A percentile compares a stretch with the other conserved stretches of the same genome.
Conservation (phyloP, 2,329 filamentous ascomycete species). For the Clarireedia paspali region DNA sequence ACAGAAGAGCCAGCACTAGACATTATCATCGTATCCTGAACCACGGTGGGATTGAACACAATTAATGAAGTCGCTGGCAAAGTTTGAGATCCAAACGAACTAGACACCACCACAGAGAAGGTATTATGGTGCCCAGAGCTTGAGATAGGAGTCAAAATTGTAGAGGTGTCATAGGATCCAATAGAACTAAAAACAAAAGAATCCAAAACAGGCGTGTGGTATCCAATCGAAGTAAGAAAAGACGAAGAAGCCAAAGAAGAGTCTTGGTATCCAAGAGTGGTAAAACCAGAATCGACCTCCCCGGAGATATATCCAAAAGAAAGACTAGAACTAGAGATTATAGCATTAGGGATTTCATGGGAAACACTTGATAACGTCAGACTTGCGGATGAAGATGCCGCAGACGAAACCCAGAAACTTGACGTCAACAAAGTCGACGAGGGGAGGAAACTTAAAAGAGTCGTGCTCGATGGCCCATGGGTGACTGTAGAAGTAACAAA, state of each 20-base stretch:
- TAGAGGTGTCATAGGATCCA: neutral
- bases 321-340: slow-evolving; percentile 8
- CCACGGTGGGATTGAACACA: neutral
- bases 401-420: neutral
- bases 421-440: neutral
- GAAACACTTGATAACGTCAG: neutral
- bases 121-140: neutral
- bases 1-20: neutral
- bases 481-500: neutral
- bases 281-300: neutral
- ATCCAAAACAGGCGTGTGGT: neutral
- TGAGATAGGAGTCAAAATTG: neutral
- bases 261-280: slow-evolving; percentile 1
- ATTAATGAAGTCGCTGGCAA: neutral
- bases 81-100: neutral
- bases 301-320: slow-evolving; percentile 5
- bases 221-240: neutral
- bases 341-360: neutral
- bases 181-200: neutral
- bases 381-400: slow-evolving; percentile 3
- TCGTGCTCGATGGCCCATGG: slow-evolving; percentile 7
- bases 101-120: too few relatives aligned
- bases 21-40: too few relatives aligned
- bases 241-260: neutral
- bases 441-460: neutral